Percentiles rank a stretch among this genome's conserved stretches.
Conservation (phyloP, 306 rosid species). For the Quercus variabilis region DNA sequence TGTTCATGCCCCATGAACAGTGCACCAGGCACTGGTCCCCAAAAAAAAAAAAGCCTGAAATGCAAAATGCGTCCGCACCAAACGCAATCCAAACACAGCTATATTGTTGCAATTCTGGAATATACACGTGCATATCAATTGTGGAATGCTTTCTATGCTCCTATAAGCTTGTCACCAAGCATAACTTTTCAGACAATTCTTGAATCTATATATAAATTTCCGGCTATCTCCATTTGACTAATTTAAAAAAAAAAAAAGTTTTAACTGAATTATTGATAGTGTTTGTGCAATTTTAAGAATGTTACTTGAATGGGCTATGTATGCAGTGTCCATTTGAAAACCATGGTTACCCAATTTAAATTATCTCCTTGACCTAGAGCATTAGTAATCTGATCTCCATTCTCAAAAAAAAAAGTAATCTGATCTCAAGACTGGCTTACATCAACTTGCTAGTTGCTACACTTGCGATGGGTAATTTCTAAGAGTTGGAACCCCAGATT, state of each 20-base stretch:
- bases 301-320: neutral
- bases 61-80: too few species aligned
- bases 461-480: neutral
- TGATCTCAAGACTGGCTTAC: neutral
- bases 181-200: neutral
- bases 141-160: too few species aligned
- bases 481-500: neutral
- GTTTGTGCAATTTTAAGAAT: neutral
- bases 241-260: too few species aligned
- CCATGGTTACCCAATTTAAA: neutral
- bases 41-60: too few species aligned
- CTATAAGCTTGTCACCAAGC: neutral
- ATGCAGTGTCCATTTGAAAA: neutral
- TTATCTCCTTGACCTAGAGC: neutral
- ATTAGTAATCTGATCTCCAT: neutral
- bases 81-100: too few species aligned
- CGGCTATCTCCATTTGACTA: neutral
- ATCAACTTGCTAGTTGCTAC: neutral
- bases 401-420: too few species aligned
- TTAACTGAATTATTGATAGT: neutral
- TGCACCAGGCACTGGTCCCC: too few species aligned
- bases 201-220: neutral
- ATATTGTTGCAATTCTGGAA: neutral
- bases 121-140: neutral
- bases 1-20: too few species aligned